Conservation (phyloP, 2,329 filamentous ascomycete genomes). For the Calonectria ilicicola region DNA sequence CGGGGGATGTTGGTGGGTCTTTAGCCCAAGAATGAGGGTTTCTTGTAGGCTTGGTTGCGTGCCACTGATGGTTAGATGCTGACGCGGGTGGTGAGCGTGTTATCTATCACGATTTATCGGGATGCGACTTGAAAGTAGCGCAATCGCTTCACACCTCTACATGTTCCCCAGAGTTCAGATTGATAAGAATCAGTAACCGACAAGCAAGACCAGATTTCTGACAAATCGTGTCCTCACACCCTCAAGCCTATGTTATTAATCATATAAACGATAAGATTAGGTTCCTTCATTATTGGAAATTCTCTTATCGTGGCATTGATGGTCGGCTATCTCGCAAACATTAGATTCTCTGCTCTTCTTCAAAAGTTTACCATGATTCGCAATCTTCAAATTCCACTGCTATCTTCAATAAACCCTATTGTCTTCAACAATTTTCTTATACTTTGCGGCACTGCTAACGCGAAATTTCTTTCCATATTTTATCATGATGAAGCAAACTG, state of each 20-base stretch:
- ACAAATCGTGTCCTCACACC: neutral
- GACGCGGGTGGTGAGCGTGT: too few relatives aligned
- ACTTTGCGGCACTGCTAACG: conserved; percentile 27
- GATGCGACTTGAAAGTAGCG: too few relatives aligned
- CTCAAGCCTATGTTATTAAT: neutral
- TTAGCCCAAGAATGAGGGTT: neutral
- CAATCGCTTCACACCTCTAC: neutral
- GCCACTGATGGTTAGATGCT: neutral
- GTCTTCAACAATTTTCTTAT: conserved; percentile 23
- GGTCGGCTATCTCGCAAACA: too few relatives aligned
- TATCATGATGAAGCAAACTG: conserved; percentile 58
- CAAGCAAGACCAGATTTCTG: neutral
- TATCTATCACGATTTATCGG: neutral
- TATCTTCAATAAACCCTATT: conserved; percentile 10
- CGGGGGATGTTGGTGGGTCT: neutral
- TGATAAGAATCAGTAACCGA: neutral
- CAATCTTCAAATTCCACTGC: neutral
- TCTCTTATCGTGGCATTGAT: neutral
- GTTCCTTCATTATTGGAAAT: neutral
- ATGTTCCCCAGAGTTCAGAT: neutral
- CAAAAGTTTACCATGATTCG: too few relatives aligned
- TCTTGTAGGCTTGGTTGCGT: neutral
- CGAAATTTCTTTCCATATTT: conserved; percentile 56
- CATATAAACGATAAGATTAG: neutral
- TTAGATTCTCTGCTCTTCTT: too few relatives aligned